phyloP scores from a whole-genome alignment of 495 filamentous ascomycete genomes.

The Rostrohypoxylon terebratum region DNA sequence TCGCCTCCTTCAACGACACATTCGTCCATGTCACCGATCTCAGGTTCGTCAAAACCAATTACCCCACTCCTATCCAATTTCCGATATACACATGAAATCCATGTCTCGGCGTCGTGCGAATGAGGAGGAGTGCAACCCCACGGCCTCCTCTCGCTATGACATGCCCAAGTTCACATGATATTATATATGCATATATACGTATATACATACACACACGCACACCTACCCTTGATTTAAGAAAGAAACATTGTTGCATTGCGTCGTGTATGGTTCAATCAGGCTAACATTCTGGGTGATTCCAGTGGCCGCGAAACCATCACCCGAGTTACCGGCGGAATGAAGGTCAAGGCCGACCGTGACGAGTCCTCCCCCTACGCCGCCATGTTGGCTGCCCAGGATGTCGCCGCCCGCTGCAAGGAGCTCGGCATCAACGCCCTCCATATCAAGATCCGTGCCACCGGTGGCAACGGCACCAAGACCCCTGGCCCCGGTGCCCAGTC shows the following conservation, averaged over 20 bases:
- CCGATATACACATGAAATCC: constrained; percentile 9
- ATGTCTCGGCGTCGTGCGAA: constrained; percentile 26
- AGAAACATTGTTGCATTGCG: neutral
- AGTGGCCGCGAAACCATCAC: constrained; percentile 99
- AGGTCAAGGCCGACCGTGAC: constrained; percentile 99
- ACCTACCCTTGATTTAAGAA: constrained; percentile 3
- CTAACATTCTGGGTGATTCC: constrained; percentile 76
- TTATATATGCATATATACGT: neutral
- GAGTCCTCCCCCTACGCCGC: constrained; percentile 99
- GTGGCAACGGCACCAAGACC: constrained; percentile 98
- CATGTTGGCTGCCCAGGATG: constrained; percentile 98
- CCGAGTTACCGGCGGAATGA: constrained; percentile 99
- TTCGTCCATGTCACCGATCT: constrained; percentile 99
- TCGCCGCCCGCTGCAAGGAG: constrained; percentile 98
- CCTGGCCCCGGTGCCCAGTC: constrained; percentile 98
- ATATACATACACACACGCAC: too few species aligned
- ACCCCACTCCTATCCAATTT: neutral
- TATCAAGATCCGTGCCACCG: constrained; percentile 99
- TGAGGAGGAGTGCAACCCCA: constrained; percentile 33
- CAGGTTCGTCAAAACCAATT: constrained; percentile 71
- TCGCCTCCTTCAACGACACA: constrained; percentile 86
- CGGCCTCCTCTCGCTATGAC: constrained; percentile 44
- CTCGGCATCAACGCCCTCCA: constrained; percentile 98
- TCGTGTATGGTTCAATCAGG: constrained; percentile 54
- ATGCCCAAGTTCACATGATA: constrained; percentile 19